Conservation (phyloP, 1,139 yeast species). For the Suhomyces ambrosiae region DNA sequence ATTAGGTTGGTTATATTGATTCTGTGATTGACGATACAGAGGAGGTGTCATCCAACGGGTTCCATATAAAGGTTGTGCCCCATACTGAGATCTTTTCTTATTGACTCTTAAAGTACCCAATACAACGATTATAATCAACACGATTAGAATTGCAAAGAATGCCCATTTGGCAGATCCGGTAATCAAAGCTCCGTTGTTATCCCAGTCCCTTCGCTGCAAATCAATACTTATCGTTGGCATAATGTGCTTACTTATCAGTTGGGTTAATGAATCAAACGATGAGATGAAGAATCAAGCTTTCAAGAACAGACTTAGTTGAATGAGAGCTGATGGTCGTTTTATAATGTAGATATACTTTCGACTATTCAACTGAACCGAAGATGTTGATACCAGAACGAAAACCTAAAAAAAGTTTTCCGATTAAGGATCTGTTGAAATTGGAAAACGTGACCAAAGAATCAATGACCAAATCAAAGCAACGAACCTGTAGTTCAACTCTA, state of each 20-base stretch:
- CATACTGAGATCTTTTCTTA: constrained; percentile 57
- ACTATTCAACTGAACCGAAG: no score
- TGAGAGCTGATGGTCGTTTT: no score
- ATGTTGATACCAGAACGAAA: no score
- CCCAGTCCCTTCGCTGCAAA: constrained; percentile 7
- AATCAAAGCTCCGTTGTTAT: constrained; percentile 24
- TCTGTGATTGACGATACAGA: constrained; percentile 73
- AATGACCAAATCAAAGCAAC: no score
- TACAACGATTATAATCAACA: constrained; percentile 50
- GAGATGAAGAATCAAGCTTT: not conserved
- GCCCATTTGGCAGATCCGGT: constrained; percentile 56
- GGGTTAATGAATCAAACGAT: not conserved
- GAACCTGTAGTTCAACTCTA: no score
- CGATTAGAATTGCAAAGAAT: constrained; percentile 54
- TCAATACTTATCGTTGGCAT: not conserved
- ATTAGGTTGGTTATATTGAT: constrained; percentile 52
- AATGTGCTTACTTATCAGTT: not conserved
- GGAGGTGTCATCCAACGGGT: constrained; percentile 95
- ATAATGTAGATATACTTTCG: no score
- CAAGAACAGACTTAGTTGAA: not conserved
- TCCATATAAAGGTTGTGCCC: constrained; percentile 73
- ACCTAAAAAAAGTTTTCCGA: no score
- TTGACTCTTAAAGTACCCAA: constrained; percentile 60
- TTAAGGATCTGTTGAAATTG: no score
- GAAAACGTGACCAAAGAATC: no score